Evolutionary conservation across 345 rosid species (phyloP), one percentile per base, ranked within the genome.

Genomic region (Laguncularia racemosa): DNA sequence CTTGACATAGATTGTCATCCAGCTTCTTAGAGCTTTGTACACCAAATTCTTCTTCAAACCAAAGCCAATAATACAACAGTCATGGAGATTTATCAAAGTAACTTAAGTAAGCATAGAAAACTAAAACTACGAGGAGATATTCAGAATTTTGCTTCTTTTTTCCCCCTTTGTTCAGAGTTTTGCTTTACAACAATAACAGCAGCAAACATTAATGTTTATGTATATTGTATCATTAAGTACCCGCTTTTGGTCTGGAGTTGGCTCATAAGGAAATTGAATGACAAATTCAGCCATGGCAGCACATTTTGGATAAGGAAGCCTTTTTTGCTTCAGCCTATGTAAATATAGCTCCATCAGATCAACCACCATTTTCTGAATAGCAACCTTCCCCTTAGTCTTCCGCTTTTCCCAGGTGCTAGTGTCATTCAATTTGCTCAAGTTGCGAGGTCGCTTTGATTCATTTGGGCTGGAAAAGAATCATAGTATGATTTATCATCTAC

Each of bases 291-390:
- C 78, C 81, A 84, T 73, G 65, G 69, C 67, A 66, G 89, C 78
- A 61, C 60, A 76, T 70, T 81, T 84, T 8, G 96, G 89, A 68
- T 84, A 84, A 44, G 95, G 91, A 52, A 78, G 78, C 64, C 98
- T 77, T 71, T 67, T 89, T 73, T 89, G 98, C 78, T 80, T 78
- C 63, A 92, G 79, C 72, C 98, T 81, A 58, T 88, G 91, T 60
- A 92, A 76, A 76, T 92, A 92, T 20, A 92, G 76, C 78, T 92
- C 98, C 98, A 89, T 89, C 70, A 92, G 77, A 79, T 89, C 95
- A 58, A 92, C 96, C 55, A 89, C 95, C 98, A 92, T 92, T 73
- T 86, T 92, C 77, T 92, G 98, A 59, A 92, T 86, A 1, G 96
- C 95, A 61, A 92, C 88, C 74, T 83, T 92, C 33, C 98, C 96